These are phyloP conservation scores for Candida tetrigidarum DNA, from an alignment of 1,139 yeast species.

Conservation along the genomic window DNA sequence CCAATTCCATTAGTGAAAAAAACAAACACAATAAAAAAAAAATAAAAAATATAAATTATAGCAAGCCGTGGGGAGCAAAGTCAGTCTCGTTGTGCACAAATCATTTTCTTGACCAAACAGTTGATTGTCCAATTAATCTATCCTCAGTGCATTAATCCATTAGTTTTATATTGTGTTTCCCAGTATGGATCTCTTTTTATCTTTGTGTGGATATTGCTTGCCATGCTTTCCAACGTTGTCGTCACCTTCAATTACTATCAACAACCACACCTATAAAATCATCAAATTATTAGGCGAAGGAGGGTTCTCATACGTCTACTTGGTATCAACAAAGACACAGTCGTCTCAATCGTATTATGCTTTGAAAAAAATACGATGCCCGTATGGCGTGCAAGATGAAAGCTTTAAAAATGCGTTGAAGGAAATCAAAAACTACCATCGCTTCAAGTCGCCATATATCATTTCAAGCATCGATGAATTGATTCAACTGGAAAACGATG, in stretches of 20 bases:
- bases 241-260: conserved; percentile 54
- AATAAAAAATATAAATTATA: background rate
- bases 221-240: conserved; percentile 48
- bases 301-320: conserved; percentile 87
- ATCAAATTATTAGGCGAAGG: conserved; percentile 83
- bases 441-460: conserved; percentile 68
- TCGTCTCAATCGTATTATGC: conserved; percentile 60
- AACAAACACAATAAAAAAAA: background rate
- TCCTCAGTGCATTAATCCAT: background rate
- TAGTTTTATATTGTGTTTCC: background rate
- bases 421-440: conserved; percentile 76
- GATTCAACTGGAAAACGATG: conserved; percentile 74
- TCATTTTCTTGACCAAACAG: no score
- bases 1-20: no score
- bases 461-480: conserved; percentile 73
- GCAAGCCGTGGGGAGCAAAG: background rate
- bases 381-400: conserved; percentile 79
- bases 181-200: conserved; percentile 29
- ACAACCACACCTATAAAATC: conserved; percentile 57
- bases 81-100: no score
- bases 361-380: conserved; percentile 83
- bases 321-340: conserved; percentile 49
- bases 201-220: conserved; percentile 35
- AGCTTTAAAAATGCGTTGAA: conserved; percentile 62
- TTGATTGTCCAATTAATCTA: no score